A percentile compares a stretch with the other conserved stretches of the same genome.
These are phyloP conservation scores for Eucalyptus cloeziana DNA, from an alignment of 345 rosid genomes.

Conservation along the genomic window DNA sequence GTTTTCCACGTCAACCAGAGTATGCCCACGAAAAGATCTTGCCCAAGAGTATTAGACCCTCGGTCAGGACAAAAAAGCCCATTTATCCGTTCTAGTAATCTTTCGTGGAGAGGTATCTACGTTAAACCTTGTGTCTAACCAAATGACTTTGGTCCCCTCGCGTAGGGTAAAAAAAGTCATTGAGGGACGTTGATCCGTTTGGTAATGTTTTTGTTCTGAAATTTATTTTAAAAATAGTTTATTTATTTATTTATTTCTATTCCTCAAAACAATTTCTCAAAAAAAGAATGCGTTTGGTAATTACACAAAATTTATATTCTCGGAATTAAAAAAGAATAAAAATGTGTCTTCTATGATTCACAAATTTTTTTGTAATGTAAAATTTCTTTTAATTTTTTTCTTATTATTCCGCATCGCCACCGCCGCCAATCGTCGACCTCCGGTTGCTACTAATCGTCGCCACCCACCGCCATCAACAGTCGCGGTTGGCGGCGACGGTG, in stretches of 20 bases:
- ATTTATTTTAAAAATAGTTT: fast-evolving
- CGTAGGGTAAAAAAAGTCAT: fast-evolving
- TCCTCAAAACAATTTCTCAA: fast-evolving
- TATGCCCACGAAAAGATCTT: background rate
- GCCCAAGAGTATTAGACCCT: background rate
- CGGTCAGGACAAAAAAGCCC: background rate
- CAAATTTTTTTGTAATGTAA: no score
- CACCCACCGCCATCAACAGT: fast-evolving
- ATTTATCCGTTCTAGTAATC: fast-evolving
- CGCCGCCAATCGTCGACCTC: fast-evolving
- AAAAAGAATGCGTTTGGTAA: fast-evolving
- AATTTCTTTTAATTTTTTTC: no score
- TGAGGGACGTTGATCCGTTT: fast-evolving
- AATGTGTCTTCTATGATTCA: fast-evolving
- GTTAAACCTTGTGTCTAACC: background rate
- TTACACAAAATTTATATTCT: fast-evolving
- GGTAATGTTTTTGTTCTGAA: fast-evolving
- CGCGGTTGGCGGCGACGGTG: fast-evolving
- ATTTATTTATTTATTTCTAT: no score
- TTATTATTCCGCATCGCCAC: fast-evolving
- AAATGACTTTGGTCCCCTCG: background rate
- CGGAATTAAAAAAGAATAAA: fast-evolving
- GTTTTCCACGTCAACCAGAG: background rate
- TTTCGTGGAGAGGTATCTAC: background rate
- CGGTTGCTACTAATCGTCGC: fast-evolving